A percentile compares a stretch with the other conserved stretches of the same genome.
These are phyloP conservation scores for Strigomonas culicis DNA, from an alignment of 208 protist species.

Conservation along the genomic window DNA sequence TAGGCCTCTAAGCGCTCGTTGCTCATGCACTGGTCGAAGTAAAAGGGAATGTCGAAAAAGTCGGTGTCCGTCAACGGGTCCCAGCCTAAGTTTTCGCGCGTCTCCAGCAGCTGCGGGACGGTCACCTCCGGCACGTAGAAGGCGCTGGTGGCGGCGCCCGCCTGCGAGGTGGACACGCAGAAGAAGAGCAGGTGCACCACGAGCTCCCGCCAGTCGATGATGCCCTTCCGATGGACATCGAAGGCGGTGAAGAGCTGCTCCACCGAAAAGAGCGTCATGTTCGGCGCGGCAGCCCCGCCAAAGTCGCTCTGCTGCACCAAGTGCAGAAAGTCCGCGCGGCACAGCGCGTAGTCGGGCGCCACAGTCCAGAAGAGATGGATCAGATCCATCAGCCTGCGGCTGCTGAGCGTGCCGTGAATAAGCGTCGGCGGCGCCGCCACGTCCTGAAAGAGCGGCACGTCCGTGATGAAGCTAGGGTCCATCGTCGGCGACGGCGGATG, in stretches of 20 bases:
- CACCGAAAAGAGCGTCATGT: slow-evolving; percentile 19
- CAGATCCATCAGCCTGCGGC: slow-evolving; percentile 48
- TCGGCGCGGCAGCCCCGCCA: slow-evolving; percentile 26
- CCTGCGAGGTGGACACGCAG: slow-evolving; percentile 36
- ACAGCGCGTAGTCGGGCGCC: slow-evolving; percentile 70
- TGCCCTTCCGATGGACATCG: slow-evolving; percentile 44
- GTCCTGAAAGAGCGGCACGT: slow-evolving; percentile 51
- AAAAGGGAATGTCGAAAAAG: slow-evolving; percentile 62
- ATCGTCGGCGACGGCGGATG: not conserved
- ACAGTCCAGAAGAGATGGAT: slow-evolving; percentile 55
- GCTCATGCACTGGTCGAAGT: slow-evolving; percentile 46
- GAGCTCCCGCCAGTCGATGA: slow-evolving; percentile 85
- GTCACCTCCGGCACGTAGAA: slow-evolving; percentile 48
- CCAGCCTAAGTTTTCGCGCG: slow-evolving; percentile 29
- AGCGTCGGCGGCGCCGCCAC: slow-evolving; percentile 16
- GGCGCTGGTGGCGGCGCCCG: not conserved
- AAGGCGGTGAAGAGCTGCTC: slow-evolving; percentile 65
- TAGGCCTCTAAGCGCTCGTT: slow-evolving; percentile 53
- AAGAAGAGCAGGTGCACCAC: slow-evolving; percentile 84
- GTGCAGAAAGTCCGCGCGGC: slow-evolving; percentile 54
- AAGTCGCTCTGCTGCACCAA: slow-evolving; percentile 60
- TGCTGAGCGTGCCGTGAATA: slow-evolving; percentile 63
- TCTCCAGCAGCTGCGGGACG: slow-evolving; percentile 50
- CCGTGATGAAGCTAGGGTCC: slow-evolving; percentile 59
- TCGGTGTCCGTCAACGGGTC: slow-evolving; percentile 33